A percentile compares a stretch with the other conserved stretches of the same genome.
These are phyloP conservation scores for Panicum miliaceum DNA, from an alignment of 176 grass and related monocot genomes.

Conservation along the genomic window DNA sequence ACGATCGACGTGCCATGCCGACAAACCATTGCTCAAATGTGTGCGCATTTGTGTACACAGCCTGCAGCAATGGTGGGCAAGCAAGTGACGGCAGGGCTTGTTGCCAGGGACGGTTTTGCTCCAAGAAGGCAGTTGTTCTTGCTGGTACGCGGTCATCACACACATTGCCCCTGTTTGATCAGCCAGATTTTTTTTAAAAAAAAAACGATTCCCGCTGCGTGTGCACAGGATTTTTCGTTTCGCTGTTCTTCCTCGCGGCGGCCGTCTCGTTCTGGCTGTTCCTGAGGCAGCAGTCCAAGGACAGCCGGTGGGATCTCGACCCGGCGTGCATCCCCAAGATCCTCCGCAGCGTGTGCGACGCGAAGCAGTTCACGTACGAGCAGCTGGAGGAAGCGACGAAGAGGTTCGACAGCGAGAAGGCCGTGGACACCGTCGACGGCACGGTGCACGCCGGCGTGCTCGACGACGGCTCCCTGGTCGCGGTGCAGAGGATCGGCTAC, in stretches of 20 bases:
- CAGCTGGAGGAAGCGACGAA: constrained; percentile 81
- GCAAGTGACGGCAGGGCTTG: constrained; percentile 41
- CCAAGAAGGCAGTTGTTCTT: constrained; percentile 61
- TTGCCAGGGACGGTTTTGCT: constrained; percentile 78
- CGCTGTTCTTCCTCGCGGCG: constrained; percentile 64
- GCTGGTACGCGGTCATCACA: constrained; percentile 52
- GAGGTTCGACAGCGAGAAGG: constrained; percentile 61
- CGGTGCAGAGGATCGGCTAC: constrained; percentile 76
- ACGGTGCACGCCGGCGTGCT: constrained; percentile 66
- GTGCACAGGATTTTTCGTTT: constrained; percentile 67
- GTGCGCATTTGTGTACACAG: constrained; percentile 37
- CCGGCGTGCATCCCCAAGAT: constrained; percentile 87
- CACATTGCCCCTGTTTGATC: neutral
- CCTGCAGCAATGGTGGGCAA: constrained; percentile 48
- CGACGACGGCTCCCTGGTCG: constrained; percentile 74
- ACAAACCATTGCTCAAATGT: neutral
- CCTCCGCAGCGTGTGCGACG: constrained; percentile 60
- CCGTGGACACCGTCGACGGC: constrained; percentile 48
- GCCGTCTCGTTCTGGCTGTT: constrained; percentile 69
- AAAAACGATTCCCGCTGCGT: neutral
- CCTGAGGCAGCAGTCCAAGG: constrained; percentile 71
- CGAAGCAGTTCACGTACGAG: constrained; percentile 83
- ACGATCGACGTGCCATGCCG: neutral
- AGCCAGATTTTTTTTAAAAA: neutral
- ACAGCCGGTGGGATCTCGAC: constrained; percentile 60